A percentile compares a stretch with the other conserved stretches of the same genome.
Evolutionary conservation across 345 rosid species (phyloP).

Genomic region (Lagerstroemia speciosa): DNA sequence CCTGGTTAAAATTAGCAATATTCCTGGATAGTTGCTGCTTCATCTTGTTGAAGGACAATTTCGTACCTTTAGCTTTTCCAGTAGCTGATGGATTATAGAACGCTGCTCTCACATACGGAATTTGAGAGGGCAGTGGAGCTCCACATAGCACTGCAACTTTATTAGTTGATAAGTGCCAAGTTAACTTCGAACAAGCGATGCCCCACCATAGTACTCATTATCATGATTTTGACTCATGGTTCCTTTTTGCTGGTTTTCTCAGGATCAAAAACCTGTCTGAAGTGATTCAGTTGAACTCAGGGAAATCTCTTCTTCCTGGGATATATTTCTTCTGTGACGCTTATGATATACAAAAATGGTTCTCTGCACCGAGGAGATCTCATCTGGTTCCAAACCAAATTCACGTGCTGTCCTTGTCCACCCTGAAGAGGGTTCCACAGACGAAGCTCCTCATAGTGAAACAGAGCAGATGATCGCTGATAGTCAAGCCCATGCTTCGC

Average conservation of each 20-base stretch:
- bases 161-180: not conserved
- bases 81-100: not conserved
- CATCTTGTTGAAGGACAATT: not conserved
- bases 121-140: not conserved
- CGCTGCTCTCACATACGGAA: not conserved
- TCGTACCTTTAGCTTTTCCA: not conserved
- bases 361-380: not conserved
- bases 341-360: not conserved
- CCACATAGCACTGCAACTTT: not conserved
- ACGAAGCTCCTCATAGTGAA: constrained; percentile 27
- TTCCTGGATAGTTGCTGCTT: not conserved
- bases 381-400: not conserved
- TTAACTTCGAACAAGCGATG: not conserved
- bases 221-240: not conserved
- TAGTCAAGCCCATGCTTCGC: constrained; percentile 13
- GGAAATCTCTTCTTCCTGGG: not conserved
- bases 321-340: not conserved
- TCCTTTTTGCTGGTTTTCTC: not conserved
- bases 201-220: not conserved
- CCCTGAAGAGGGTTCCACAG: constrained; percentile 23
- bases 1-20: not conserved
- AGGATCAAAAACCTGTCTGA: not conserved
- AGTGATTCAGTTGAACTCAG: not conserved
- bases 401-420: not conserved
- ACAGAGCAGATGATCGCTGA: constrained; percentile 18